phyloP scores from a whole-genome alignment of 2,329 filamentous ascomycete species.

The Fusarium nurragi region DNA sequence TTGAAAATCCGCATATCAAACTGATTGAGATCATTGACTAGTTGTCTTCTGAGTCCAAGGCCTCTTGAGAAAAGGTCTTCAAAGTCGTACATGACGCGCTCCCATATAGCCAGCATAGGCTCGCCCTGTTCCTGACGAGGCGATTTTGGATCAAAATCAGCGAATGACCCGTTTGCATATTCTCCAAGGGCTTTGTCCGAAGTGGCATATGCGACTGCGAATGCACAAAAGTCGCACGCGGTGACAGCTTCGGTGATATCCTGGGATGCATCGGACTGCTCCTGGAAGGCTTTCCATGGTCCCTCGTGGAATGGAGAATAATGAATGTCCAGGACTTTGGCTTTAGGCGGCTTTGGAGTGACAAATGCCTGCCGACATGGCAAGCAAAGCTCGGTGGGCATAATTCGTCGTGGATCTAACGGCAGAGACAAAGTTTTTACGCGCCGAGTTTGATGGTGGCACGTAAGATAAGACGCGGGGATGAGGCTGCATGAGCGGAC shows the following conservation, averaged over 20 bases:
- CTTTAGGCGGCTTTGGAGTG: fast-evolving
- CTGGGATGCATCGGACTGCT: too few species aligned
- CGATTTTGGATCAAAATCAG: background rate
- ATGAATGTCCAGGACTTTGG: background rate
- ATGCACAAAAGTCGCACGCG: background rate
- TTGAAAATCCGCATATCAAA: background rate
- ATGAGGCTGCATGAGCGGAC: too few species aligned
- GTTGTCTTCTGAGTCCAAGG: background rate
- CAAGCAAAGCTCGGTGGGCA: background rate
- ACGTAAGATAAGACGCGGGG: background rate
- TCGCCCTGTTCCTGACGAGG: background rate
- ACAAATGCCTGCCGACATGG: background rate
- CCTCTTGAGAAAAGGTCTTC: background rate
- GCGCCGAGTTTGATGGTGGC: background rate
- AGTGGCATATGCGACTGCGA: background rate
- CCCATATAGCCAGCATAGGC: background rate
- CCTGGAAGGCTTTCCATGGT: background rate
- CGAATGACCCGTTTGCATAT: background rate
- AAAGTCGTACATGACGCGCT: background rate
- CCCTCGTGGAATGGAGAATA: background rate
- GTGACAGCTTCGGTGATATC: background rate
- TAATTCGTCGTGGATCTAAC: fast-evolving
- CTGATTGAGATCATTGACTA: fast-evolving
- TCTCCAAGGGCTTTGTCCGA: background rate
- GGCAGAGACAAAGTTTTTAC: background rate